Evolutionary conservation across 2,329 filamentous ascomycete species (phyloP).

Genomic region (Paramyrothecium sp.): DNA sequence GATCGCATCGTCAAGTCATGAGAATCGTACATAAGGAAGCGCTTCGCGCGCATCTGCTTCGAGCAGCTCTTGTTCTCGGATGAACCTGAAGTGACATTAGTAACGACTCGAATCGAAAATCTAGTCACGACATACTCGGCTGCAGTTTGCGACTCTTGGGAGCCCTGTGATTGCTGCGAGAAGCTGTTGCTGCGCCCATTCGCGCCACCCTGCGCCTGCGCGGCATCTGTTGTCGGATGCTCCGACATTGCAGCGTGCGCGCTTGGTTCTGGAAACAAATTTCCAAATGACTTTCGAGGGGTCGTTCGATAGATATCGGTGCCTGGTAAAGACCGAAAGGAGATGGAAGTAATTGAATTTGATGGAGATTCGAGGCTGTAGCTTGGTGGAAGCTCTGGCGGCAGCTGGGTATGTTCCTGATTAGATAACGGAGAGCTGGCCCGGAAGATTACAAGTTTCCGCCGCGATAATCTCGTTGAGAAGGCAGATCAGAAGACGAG

Average conservation of each 20-base stretch:
- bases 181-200: constrained; percentile 54
- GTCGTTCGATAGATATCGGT: too few relatives aligned
- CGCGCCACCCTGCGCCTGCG: not conserved
- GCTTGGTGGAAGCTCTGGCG: too few relatives aligned
- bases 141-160: constrained; percentile 68
- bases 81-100: constrained; percentile 59
- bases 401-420: too few relatives aligned
- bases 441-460: too few relatives aligned
- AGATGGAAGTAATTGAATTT: too few relatives aligned
- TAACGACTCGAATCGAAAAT: not conserved
- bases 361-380: too few relatives aligned
- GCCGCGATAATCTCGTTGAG: too few relatives aligned
- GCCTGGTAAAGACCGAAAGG: too few relatives aligned
- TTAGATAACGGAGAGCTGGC: too few relatives aligned
- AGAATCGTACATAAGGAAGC: constrained; percentile 76
- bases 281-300: too few relatives aligned
- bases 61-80: constrained; percentile 83
- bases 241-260: not conserved
- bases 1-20: constrained; percentile 1
- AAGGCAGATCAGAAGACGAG: too few relatives aligned
- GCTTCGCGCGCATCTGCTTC: constrained; percentile 95
- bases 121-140: constrained; percentile 53
- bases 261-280: too few relatives aligned
- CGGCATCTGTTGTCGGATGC: not conserved
- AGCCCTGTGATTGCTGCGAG: constrained; percentile 54